phyloP scores from a whole-genome alignment of 2,329 filamentous ascomycete genomes.

The Neofusicoccum kwambonambiense region DNA sequence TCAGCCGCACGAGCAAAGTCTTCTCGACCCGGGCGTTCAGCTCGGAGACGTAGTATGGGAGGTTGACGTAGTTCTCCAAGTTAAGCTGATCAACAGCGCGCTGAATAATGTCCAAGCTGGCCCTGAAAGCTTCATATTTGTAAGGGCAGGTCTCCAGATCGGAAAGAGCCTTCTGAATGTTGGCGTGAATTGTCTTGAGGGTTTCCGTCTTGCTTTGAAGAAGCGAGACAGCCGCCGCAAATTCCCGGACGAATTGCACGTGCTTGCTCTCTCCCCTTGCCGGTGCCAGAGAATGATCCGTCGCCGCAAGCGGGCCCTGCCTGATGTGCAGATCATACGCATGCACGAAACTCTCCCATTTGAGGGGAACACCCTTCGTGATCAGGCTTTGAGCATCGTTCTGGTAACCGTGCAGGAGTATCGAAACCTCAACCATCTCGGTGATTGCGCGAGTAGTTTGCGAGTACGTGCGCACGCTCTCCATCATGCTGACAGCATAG shows the following conservation, averaged over 20 bases:
- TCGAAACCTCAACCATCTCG: constrained; percentile 81
- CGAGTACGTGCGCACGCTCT: constrained; percentile 90
- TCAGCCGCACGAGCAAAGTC: constrained; percentile 78
- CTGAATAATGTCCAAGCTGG: constrained; percentile 81
- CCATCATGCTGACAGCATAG: constrained; percentile 96
- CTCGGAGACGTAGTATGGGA: constrained; percentile 82
- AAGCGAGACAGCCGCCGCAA: constrained; percentile 80
- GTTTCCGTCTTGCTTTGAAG: constrained; percentile 85
- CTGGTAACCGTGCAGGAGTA: constrained; percentile 85
- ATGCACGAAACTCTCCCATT: constrained; percentile 98
- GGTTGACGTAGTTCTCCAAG: constrained; percentile 91
- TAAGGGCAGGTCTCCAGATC: constrained; percentile 86
- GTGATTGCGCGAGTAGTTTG: constrained; percentile 84
- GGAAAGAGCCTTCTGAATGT: constrained; percentile 73
- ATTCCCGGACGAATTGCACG: constrained; percentile 93
- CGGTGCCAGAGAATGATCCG: constrained; percentile 43
- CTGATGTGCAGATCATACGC: constrained; percentile 88
- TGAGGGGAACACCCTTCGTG: constrained; percentile 80
- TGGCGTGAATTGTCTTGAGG: constrained; percentile 75
- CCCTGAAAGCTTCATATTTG: constrained; percentile 73
- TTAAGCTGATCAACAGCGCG: constrained; percentile 94
- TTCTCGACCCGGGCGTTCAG: constrained; percentile 84
- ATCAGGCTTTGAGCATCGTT: constrained; percentile 86
- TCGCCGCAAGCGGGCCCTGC: constrained; percentile 56
- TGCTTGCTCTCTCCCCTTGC: constrained; percentile 77